Evolutionary conservation across 2,329 filamentous ascomycete species (phyloP).

Genomic region (Cladosporium colombiae): DNA sequence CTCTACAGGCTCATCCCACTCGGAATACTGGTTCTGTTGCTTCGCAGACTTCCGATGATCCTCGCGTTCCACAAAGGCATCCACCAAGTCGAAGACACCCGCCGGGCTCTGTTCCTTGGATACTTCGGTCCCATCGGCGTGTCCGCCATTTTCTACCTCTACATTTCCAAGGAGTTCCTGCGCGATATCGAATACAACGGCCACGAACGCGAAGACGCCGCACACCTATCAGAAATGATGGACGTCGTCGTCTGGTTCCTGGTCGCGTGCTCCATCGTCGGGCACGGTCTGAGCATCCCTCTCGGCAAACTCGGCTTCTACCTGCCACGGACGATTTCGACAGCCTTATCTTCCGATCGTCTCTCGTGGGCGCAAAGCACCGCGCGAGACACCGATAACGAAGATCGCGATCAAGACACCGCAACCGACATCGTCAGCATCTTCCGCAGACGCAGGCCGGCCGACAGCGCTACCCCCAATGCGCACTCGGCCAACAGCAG

Average conservation of each 20-base stretch:
- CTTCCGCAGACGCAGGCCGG: conserved; percentile 18
- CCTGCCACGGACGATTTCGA: conserved; percentile 64
- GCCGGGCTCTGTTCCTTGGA: conserved; percentile 81
- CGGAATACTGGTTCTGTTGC: conserved; percentile 72
- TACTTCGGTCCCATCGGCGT: conserved; percentile 95
- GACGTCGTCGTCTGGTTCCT: conserved; percentile 83
- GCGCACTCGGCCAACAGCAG: background rate
- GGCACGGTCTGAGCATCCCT: conserved; percentile 81
- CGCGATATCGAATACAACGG: conserved; percentile 59
- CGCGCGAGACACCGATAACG: conserved; percentile 20
- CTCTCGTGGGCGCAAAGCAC: conserved; percentile 29
- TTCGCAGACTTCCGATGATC: conserved; percentile 77
- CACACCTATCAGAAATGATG: conserved; percentile 64
- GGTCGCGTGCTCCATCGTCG: conserved; percentile 77
- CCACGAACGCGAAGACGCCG: conserved; percentile 64
- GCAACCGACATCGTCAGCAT: background rate
- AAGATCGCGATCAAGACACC: conserved; percentile 18
- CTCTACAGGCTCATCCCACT: conserved; percentile 72
- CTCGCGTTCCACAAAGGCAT: conserved; percentile 73
- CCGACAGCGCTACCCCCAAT: background rate
- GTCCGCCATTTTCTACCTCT: conserved; percentile 86
- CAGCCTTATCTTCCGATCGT: conserved; percentile 48
- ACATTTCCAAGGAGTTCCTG: conserved; percentile 76
- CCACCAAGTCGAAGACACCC: conserved; percentile 71
- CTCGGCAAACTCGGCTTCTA: conserved; percentile 66